Base-by-base conservation (phyloP, 106 monocot species). In the Dendrobium nobile region DNA sequence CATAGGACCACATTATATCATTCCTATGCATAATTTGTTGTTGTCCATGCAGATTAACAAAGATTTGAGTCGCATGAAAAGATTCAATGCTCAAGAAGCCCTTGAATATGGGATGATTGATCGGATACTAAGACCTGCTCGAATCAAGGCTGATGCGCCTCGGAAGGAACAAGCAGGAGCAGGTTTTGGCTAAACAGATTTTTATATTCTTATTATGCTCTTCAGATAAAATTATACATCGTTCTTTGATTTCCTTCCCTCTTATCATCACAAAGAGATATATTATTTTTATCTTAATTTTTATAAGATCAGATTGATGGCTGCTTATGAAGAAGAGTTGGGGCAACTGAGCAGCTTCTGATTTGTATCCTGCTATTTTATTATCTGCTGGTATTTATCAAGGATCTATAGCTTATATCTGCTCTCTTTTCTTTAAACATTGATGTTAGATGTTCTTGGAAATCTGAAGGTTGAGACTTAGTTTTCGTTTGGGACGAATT, bases 31-130 rank as follows among this genome's bases (percentile, higher is more conserved):
- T 20, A 74, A 42, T 74, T 74, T 5, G 43, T 44, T 27, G n/a
- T 47, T 27, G 0, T 76, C 4, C 76, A 47, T 89, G 79, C 85
- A 96, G 93, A 92, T 96, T 58, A 75, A 90, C 80, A 88, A 90
- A 76, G 96, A 96, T 84, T 81, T 96, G 55, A 90, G 86, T 33
- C 87, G 87, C 1, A 84, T 91, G 87, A 96, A 96, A 75, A 81
- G 90, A 10, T 96, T 96, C 67, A 93, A 86, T 75, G 87, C 96
- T 28, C 86, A 93, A 84, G 87, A 93, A 84, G 96, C 96, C 54
- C 82, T 93, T 4, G 93, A 93, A 31, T 96, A 96, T 85, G 96
- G 96, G 10, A 82, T 96, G 20, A 93, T 96, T 47, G 96, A 96
- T 79, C 90, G 91, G 3, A 80, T 96, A 26, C 83, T 93, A 8